Conservation (phyloP, 495 filamentous ascomycete genomes). For the Paragyromitra xinjiangensis region DNA sequence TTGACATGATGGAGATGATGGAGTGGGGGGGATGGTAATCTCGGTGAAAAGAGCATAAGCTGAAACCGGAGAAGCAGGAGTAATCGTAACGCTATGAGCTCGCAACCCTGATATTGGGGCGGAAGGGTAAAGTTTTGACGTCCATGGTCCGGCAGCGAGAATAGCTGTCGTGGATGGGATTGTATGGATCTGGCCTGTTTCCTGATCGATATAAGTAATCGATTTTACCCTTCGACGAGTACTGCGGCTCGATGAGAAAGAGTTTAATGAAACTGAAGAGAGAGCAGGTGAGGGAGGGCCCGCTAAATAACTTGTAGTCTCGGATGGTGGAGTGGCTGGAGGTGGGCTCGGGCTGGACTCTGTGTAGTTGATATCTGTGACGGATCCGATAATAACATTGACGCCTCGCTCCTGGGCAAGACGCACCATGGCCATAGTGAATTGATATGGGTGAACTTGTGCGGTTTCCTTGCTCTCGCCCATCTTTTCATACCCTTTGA, state of each 20-base stretch:
- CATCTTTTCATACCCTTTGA: slow-evolving; percentile 83
- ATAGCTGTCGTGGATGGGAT: slow-evolving; percentile 82
- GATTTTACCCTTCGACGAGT: slow-evolving; percentile 65
- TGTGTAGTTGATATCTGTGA: slow-evolving; percentile 69
- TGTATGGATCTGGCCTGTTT: slow-evolving; percentile 65
- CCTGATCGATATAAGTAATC: slow-evolving; percentile 79
- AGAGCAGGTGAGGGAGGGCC: slow-evolving; percentile 49
- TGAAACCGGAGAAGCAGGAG: slow-evolving; percentile 74
- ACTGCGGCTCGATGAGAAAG: slow-evolving; percentile 36
- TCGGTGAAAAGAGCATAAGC: slow-evolving; percentile 91
- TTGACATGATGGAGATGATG: slow-evolving; percentile 53
- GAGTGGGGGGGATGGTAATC: slow-evolving; percentile 74
- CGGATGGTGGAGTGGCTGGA: slow-evolving; percentile 38
- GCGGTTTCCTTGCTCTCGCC: slow-evolving; percentile 77
- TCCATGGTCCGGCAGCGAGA: slow-evolving; percentile 92
- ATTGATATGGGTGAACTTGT: slow-evolving; percentile 92
- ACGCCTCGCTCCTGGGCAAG: slow-evolving; percentile 80
- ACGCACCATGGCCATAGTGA: slow-evolving; percentile 85
- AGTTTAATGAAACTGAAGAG: slow-evolving; percentile 49
- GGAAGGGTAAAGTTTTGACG: slow-evolving; percentile 72
- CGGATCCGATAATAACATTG: slow-evolving; percentile 73
- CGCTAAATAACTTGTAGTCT: slow-evolving; percentile 24
- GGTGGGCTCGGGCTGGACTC: slow-evolving; percentile 56
- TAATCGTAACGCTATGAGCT: slow-evolving; percentile 90
- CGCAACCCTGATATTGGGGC: slow-evolving; percentile 82